Evolutionary conservation across 768 basidiomycete species (phyloP).

Genomic region (Hericium alpestre): DNA sequence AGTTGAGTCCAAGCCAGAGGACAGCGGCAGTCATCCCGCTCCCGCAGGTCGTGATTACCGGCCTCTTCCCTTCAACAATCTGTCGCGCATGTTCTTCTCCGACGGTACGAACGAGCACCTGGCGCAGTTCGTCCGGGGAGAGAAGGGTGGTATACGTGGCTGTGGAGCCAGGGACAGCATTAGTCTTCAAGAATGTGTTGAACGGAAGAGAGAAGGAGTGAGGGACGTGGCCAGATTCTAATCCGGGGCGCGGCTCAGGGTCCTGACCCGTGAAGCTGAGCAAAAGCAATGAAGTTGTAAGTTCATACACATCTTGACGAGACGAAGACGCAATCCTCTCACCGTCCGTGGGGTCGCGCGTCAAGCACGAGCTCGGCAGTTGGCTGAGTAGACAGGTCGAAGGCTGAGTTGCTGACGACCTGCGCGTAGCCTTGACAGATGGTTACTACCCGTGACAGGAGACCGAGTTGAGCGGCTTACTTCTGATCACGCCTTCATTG

Average conservation of each 20-base stretch:
- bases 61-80: conserved; percentile 48
- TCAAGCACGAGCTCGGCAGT: conserved; percentile 70
- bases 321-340: conserved; percentile 13
- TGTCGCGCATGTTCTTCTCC: conserved; percentile 45
- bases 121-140: conserved; percentile 43
- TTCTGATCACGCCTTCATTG: conserved; percentile 23
- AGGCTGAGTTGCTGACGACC: conserved; percentile 59
- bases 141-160: conserved; percentile 34
- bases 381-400: conserved; percentile 32
- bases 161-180: conserved; percentile 24
- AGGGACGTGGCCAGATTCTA: conserved; percentile 90
- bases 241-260: conserved; percentile 80
- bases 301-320: conserved; percentile 1
- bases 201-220: conserved; percentile 81
- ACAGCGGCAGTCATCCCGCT: conserved; percentile 98
- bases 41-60: conserved; percentile 74
- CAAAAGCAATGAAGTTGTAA: not conserved
- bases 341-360: conserved; percentile 79
- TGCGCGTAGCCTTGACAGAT: conserved; percentile 60
- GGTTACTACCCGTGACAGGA: not conserved
- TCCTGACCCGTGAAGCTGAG: conserved; percentile 67
- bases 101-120: conserved; percentile 51
- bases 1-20: conserved; percentile 84
- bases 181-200: conserved; percentile 50
- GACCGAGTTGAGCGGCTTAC: not conserved